A percentile compares a stretch with the other conserved stretches of the same genome.
These are phyloP conservation scores for Periconia macrospinosa DNA, from an alignment of 2,329 filamentous ascomycete species.

Conservation along the genomic window DNA sequence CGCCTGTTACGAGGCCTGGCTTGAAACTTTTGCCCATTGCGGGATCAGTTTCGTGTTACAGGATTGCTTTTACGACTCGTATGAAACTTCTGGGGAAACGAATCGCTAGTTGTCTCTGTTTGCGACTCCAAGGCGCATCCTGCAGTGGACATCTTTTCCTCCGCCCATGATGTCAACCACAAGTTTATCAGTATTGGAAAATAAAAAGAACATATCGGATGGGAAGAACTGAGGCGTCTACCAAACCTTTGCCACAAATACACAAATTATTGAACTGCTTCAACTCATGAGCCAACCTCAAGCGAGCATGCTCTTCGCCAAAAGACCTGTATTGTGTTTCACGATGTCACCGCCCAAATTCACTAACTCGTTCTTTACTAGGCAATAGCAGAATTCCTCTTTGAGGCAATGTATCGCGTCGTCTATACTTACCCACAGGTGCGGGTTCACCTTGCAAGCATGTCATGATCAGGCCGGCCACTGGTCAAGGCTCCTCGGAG, in stretches of 20 bases:
- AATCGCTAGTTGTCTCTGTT: neutral
- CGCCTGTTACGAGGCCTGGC: neutral
- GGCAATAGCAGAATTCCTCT: neutral
- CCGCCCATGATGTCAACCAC: too few relatives aligned
- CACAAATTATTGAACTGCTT: too few relatives aligned
- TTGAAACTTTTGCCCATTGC: neutral
- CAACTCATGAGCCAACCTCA: too few relatives aligned
- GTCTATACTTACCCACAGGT: neutral
- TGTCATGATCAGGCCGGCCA: neutral
- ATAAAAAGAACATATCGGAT: neutral
- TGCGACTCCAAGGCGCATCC: neutral
- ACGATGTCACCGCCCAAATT: neutral
- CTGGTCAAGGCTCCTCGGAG: neutral
- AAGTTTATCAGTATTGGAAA: neutral
- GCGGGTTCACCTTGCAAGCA: neutral
- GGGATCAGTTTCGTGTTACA: neutral
- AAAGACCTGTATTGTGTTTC: neutral
- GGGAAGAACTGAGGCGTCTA: neutral
- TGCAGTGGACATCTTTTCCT: neutral
- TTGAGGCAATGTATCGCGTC: neutral
- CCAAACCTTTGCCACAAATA: too few relatives aligned
- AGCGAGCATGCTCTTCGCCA: too few relatives aligned
- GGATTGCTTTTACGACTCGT: neutral
- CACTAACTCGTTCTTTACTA: neutral
- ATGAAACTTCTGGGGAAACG: constrained; percentile 2